Base-by-base conservation (phyloP, 805 yeast species). In the Pichia scutulata region DNA sequence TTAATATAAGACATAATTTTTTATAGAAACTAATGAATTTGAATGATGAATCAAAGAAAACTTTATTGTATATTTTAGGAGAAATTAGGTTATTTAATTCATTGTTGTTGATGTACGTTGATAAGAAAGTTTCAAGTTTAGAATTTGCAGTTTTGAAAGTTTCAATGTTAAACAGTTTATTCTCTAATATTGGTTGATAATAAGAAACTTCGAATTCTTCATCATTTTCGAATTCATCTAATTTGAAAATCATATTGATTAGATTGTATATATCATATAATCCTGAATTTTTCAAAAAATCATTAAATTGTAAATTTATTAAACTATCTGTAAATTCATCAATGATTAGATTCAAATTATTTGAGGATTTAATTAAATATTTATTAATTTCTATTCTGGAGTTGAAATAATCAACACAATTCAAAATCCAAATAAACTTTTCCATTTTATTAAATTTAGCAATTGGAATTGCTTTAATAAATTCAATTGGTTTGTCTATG, bases 241-340 rank as follows among this genome's bases (percentile, higher is more conserved):
- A 64, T 14, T 86, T 84, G 63, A 78, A 81, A n/a, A 86, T 82
- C 84, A 85, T 81, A 58, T 82, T 82, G 51, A 84, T 70, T 46
- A 85, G 64, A 60, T 83, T 85, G 61, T 73, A 79, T 56, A 77
- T 80, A 49, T 83, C 78, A n/a, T 69, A 70, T 30, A 85, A 63
- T 0, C 78, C 78, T 23, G 86, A 77, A 40, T 73, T 76, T 18
- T 69, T 66, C 39, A 85, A 65, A 16, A 84, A 64, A 1, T 67
- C 60, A 19, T 69, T 71, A 39, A 74, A 75, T 57, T 82, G 84
- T 48, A 49, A 49, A 14, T 63, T 69, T 52, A 66, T 70, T 50
- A 72, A 49, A 46, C 67, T 63, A 50, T 68, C 52, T 46, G 70
- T 63, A 14, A 44, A 39, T 28, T 43, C 66, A 74, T 62, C 52